Evolutionary conservation across 345 rosid species (phyloP).

Genomic region (Eucalyptus erythrocorys): DNA sequence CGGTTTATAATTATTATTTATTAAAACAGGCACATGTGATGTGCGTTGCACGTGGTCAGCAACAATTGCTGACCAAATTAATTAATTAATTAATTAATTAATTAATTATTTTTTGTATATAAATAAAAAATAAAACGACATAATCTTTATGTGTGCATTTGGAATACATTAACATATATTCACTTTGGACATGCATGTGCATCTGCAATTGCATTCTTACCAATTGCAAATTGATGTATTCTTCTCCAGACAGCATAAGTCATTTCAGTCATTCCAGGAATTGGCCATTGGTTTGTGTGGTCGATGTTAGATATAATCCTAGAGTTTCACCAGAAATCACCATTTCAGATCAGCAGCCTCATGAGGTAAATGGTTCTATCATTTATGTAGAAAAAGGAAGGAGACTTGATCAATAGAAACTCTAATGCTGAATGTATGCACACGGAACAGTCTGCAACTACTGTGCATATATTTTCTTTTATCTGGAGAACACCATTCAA

Average conservation of each 20-base stretch:
- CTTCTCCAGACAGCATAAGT: neutral
- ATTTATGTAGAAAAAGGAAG: neutral
- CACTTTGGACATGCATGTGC: too few relatives aligned
- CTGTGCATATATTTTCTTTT: neutral
- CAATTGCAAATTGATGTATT: neutral
- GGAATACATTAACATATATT: too few relatives aligned
- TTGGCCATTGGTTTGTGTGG: neutral
- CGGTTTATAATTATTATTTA: too few relatives aligned
- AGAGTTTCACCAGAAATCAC: neutral
- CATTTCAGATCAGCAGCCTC: neutral
- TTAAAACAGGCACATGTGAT: too few relatives aligned
- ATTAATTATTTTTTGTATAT: too few relatives aligned
- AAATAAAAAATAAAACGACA: too few relatives aligned
- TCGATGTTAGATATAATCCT: neutral
- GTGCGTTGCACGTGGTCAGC: too few relatives aligned
- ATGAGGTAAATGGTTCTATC: neutral
- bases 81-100: too few relatives aligned
- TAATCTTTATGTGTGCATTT: too few relatives aligned
- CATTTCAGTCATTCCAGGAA: neutral
- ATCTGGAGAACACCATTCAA: neutral
- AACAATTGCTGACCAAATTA: too few relatives aligned
- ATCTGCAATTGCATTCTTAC: neutral
- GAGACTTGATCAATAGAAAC: neutral
- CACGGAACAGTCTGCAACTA: neutral
- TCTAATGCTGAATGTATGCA: neutral